A percentile compares a stretch with the other conserved stretches of the same genome.
Evolutionary conservation across 768 basidiomycete genomes (phyloP).

Genomic region (Lactarius sanguifluus): DNA sequence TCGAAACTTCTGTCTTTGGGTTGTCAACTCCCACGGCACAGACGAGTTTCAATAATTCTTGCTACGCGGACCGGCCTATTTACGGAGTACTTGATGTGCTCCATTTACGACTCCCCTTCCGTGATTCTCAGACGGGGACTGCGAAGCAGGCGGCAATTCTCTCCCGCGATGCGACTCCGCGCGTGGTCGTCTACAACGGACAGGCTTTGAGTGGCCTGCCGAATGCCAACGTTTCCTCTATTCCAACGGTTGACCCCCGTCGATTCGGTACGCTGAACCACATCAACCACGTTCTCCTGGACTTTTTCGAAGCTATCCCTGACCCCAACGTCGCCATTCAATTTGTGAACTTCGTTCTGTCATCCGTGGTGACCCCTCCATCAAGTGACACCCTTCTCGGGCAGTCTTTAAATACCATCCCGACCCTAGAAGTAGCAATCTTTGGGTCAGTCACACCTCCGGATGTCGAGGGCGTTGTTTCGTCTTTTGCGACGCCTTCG

Average conservation of each 20-base stretch:
- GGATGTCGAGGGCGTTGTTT: constrained; percentile 49
- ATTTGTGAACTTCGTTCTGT: constrained; percentile 51
- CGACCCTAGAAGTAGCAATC: constrained; percentile 59
- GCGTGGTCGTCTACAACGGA: constrained; percentile 54
- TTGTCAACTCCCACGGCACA: constrained; percentile 39
- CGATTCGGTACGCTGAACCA: constrained; percentile 56
- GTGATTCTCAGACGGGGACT: constrained; percentile 43
- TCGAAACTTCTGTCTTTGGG: constrained; percentile 56
- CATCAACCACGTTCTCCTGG: constrained; percentile 56
- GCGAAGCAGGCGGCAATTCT: constrained; percentile 54
- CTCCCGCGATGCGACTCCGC: constrained; percentile 43
- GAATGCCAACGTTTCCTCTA: constrained; percentile 37
- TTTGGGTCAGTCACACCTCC: constrained; percentile 54
- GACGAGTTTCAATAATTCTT: constrained; percentile 46
- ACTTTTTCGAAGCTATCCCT: constrained; percentile 54
- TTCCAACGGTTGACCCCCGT: constrained; percentile 45
- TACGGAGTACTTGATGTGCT: constrained; percentile 63
- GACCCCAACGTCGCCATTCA: constrained; percentile 46
- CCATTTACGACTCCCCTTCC: constrained; percentile 57
- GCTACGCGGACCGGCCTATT: constrained; percentile 57
- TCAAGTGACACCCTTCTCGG: constrained; percentile 41
- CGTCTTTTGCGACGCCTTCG: constrained; percentile 51
- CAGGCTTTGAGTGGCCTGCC: constrained; percentile 51
- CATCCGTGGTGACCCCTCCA: constrained; percentile 43
- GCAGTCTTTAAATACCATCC: constrained; percentile 46